Base-by-base conservation (phyloP, 2,329 filamentous ascomycete species). In the Nothophoma quercina region DNA sequence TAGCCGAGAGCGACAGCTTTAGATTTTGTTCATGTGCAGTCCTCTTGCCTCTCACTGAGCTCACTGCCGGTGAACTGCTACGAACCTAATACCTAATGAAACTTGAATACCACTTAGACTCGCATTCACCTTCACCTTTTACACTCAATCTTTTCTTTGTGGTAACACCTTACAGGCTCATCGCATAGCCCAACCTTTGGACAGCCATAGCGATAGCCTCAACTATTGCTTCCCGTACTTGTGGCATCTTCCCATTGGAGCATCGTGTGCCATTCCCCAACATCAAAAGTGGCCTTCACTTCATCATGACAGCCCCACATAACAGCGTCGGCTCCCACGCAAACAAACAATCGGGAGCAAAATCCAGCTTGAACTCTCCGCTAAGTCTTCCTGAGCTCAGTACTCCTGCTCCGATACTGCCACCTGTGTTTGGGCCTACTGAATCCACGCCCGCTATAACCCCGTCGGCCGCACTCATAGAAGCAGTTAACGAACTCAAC, bases 71-170 rank as follows among this genome's bases (percentile, higher is more conserved):
- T 33, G 32, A 21, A 6, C 15, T 40, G n/a, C 28, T 25, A 32
- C 12, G 5, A 39, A 53, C 34, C 21, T 53, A 53, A 53, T 48
- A 43, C 23, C n/a, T 53, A 53, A 48, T 53, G 33, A 33, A 10
- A n/a, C 9, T 19, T 2, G 15, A 25, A 22, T 15, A 5, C 15
- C 12, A 19, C 13, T 28, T 32, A 5, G 33, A 10, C 12, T 15
- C 13, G 7, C 21, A 19, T 32, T 26, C 21, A 39, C 16, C 12
- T 13, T 18, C 13, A 15, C 12, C 8, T n/a, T 5, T n/a, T 13
- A 5, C n/a, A 15, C 19, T 10, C 12, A n/a, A 2, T 15, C 7
- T 7, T 16, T 18, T 15, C 4, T 18, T 6, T 13, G 5, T 19
- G 13, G 6, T 39, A 23, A 32, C 15, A 19, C n/a, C n/a, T n/a